Percentiles rank a stretch among this genome's conserved stretches.
Conservation (phyloP, 306 rosid species). For the Albizia julibrissin region DNA sequence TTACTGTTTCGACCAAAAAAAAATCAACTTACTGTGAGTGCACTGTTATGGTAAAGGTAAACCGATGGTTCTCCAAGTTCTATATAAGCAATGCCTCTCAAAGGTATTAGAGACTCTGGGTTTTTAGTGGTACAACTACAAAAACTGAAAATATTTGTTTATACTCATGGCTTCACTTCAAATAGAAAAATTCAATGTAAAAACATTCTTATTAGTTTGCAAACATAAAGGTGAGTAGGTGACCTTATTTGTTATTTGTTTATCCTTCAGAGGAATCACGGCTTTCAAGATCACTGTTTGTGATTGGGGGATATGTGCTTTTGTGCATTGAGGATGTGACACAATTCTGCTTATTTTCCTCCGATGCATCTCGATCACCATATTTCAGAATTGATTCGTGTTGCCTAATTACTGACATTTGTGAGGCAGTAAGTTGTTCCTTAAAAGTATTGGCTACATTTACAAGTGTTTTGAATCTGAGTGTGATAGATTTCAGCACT, state of each 20-base stretch:
- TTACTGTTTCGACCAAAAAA: neutral
- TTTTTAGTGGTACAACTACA: slow-evolving; percentile 5
- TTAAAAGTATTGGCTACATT: neutral
- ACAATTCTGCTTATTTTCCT: slow-evolving; percentile 60
- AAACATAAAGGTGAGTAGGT: slow-evolving; percentile 14
- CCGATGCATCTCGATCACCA: slow-evolving; percentile 49
- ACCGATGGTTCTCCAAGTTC: neutral
- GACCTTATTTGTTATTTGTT: neutral
- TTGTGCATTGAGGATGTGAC: slow-evolving; percentile 72
- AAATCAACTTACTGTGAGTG: slow-evolving; percentile 4
- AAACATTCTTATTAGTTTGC: slow-evolving; percentile 7
- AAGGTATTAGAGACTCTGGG: slow-evolving; percentile 13
- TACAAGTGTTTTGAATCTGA: neutral
- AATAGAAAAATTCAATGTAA: slow-evolving; percentile 19
- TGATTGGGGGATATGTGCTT: slow-evolving; percentile 64
- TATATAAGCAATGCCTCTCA: neutral
- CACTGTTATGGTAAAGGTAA: neutral
- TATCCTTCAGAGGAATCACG: slow-evolving; percentile 60
- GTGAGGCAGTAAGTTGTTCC: slow-evolving; percentile 63
- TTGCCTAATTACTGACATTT: slow-evolving; percentile 66
- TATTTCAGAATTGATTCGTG: slow-evolving; percentile 74
- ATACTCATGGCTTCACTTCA: neutral
- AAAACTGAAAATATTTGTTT: slow-evolving; percentile 5
- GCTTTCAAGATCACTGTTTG: slow-evolving; percentile 81
- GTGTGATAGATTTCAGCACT: neutral